Conservation (phyloP, 495 filamentous ascomycete genomes). For the Penicillium maclennaniae region DNA sequence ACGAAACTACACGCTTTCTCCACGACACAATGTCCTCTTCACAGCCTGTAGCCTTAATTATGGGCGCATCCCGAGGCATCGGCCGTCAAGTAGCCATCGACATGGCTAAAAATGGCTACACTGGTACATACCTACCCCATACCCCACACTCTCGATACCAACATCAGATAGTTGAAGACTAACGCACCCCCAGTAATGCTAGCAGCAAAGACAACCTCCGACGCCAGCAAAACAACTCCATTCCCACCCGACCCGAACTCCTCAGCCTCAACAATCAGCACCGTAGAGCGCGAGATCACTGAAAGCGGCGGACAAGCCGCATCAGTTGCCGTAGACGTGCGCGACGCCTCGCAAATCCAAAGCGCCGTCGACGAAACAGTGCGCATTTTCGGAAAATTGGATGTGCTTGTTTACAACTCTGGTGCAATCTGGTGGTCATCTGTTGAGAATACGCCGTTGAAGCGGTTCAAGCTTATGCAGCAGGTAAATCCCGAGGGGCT, state of each 20-base stretch:
- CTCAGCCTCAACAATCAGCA: conserved; percentile 71
- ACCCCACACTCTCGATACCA: neutral
- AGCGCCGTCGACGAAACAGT: conserved; percentile 58
- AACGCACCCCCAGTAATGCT: conserved; percentile 61
- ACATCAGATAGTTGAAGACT: conserved; percentile 4
- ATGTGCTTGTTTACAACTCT: conserved; percentile 77
- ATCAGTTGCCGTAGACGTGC: conserved; percentile 67
- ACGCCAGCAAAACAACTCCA: conserved; percentile 49
- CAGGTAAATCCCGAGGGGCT: conserved; percentile 71
- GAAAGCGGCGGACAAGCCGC: conserved; percentile 61
- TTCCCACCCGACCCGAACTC: conserved; percentile 88
- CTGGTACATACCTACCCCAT: conserved; percentile 41
- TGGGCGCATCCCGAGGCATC: conserved; percentile 75
- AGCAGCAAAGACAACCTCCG: conserved; percentile 73
- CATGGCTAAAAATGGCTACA: conserved; percentile 66
- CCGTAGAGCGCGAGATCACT: conserved; percentile 74
- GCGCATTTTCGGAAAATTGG: conserved; percentile 58
- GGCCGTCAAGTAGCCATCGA: conserved; percentile 76
- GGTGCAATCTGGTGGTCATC: conserved; percentile 86
- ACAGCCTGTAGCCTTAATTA: conserved; percentile 59
- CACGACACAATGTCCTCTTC: conserved; percentile 16
- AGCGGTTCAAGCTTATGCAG: conserved; percentile 81
- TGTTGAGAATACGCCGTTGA: conserved; percentile 68
- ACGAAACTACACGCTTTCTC: neutral
- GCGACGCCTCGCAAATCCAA: conserved; percentile 60